phyloP scores from a whole-genome alignment of 345 rosid genomes.

The Dipteronia sinensis region DNA sequence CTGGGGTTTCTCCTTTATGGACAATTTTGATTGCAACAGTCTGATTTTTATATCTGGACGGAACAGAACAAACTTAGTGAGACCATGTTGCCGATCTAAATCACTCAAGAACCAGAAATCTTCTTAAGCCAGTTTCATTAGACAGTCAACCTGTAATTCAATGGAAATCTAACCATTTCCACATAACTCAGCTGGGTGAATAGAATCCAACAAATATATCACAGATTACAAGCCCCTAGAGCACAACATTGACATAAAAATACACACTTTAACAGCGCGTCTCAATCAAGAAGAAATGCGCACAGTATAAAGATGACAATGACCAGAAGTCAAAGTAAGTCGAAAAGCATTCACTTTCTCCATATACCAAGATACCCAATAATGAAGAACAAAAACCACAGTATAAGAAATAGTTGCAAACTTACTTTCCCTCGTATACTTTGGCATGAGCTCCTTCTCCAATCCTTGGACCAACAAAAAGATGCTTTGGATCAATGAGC shows the following conservation, averaged over 20 bases:
- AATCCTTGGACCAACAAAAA: slow-evolving; percentile 92
- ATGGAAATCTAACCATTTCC: not conserved
- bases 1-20: slow-evolving; percentile 81
- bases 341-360: not conserved
- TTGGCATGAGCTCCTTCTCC: slow-evolving; percentile 99
- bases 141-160: not conserved
- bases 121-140: slow-evolving; percentile 6
- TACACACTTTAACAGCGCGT: not conserved
- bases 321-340: not conserved
- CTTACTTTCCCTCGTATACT: slow-evolving; percentile 98
- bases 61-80: slow-evolving; percentile 8
- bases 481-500: slow-evolving; percentile 89
- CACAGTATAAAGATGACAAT: not conserved
- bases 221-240: not conserved
- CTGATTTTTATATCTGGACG: slow-evolving; percentile 72
- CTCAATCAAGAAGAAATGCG: not conserved
- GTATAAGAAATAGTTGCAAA: slow-evolving; percentile 20
- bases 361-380: not conserved
- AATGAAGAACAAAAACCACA: not conserved
- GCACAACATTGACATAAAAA: not conserved
- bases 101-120: not conserved
- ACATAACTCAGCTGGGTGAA: not conserved
- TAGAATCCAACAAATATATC: not conserved
- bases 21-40: slow-evolving; percentile 89
- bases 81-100: not conserved